Evolutionary conservation across 371 early-diverging fungal genomes (phyloP).

Genomic region (Parasitella parasitica): DNA sequence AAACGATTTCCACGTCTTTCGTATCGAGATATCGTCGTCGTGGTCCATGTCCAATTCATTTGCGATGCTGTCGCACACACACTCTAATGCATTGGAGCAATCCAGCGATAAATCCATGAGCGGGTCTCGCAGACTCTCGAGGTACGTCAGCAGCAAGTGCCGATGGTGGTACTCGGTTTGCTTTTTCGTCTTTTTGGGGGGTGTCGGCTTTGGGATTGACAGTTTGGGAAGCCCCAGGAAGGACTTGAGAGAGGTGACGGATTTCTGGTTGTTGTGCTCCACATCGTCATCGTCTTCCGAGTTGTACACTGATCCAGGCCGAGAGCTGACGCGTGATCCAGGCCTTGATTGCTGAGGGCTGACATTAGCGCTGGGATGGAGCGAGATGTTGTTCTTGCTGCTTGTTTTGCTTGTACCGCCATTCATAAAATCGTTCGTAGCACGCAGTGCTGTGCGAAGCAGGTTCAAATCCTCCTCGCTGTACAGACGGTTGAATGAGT

Average conservation of each 20-base stretch:
- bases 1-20: slow-evolving; percentile 36
- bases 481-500: slow-evolving; percentile 10
- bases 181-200: slow-evolving; percentile 45
- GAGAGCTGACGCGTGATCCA: slow-evolving; percentile 9
- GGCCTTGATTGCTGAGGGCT: not conserved
- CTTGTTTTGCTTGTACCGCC: not conserved
- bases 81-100: slow-evolving; percentile 49
- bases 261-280: slow-evolving; percentile 39
- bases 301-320: slow-evolving; percentile 10
- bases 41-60: slow-evolving; percentile 50
- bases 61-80: slow-evolving; percentile 44
- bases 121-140: slow-evolving; percentile 57
- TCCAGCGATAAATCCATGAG: slow-evolving; percentile 51
- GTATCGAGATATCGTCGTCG: slow-evolving; percentile 41
- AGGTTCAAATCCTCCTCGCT: slow-evolving; percentile 34
- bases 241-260: slow-evolving; percentile 39
- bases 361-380: slow-evolving; percentile 1
- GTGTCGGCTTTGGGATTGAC: slow-evolving; percentile 20
- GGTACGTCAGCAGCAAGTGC: slow-evolving; percentile 53
- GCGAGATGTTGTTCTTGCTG: not conserved
- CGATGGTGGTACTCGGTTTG: slow-evolving; percentile 53
- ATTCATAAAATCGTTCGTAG: slow-evolving; percentile 23
- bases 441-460: slow-evolving; percentile 28
- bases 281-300: slow-evolving; percentile 27
- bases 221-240: slow-evolving; percentile 27